These are phyloP conservation scores for Saccharomyces kudriavzevii DNA, from an alignment of 805 yeast genomes.

Conservation along the genomic window DNA sequence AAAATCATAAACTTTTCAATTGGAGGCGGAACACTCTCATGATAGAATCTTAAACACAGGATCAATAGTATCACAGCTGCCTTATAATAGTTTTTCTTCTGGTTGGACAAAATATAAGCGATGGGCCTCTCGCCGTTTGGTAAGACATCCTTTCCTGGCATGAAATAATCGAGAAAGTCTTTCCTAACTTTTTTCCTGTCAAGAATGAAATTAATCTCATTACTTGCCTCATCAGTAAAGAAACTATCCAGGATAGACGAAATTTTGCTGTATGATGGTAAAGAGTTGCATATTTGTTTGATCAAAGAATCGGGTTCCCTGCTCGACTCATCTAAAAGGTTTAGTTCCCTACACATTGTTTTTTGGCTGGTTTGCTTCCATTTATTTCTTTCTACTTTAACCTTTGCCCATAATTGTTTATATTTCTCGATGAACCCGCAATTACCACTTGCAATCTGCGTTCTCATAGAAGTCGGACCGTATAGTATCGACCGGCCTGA, in stretches of 20 bases:
- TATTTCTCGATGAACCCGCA: slow-evolving; percentile 15
- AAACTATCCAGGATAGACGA: slow-evolving; percentile 7
- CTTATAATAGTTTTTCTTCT: slow-evolving; percentile 22
- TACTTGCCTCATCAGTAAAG: slow-evolving; percentile 8
- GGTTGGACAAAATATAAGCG: slow-evolving; percentile 5
- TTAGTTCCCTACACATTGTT: slow-evolving; percentile 15
- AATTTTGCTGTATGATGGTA: slow-evolving; percentile 19
- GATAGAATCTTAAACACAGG: slow-evolving; percentile 12
- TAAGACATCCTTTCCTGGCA: slow-evolving; percentile 5
- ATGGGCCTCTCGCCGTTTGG: slow-evolving; percentile 6
- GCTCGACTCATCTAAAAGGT: slow-evolving; percentile 4
- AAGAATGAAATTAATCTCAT: slow-evolving; percentile 8
- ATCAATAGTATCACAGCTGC: slow-evolving; percentile 24
- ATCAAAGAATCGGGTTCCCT: slow-evolving; percentile 1
- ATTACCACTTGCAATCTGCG: slow-evolving; percentile 10
- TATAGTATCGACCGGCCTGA: slow-evolving; percentile 19
- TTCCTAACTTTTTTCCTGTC: slow-evolving; percentile 17
- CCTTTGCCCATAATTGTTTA: slow-evolving; percentile 18
- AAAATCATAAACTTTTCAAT: slow-evolving; percentile 15
- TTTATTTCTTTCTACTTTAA: slow-evolving; percentile 19
- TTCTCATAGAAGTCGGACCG: slow-evolving; percentile 28
- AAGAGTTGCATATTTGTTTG: slow-evolving; percentile 6
- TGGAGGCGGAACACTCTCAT: slow-evolving; percentile 11
- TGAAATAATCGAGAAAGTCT: slow-evolving; percentile 15
- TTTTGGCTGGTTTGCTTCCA: slow-evolving; percentile 12